Conservation (phyloP, 331 rosid genomes). For the Malus hybrid region DNA sequence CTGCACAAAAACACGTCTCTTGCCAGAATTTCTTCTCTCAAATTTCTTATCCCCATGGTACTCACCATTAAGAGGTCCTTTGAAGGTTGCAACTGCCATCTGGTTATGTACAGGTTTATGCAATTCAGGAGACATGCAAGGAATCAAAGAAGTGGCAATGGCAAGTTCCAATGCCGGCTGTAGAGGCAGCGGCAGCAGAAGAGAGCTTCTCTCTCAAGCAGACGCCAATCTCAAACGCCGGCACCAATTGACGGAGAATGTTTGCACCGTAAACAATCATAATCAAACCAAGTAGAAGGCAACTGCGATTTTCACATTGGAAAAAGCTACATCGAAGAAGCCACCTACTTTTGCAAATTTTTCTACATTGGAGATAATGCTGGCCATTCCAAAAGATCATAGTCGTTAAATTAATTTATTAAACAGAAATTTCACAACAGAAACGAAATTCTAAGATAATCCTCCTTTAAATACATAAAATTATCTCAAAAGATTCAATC, state of each 20-base stretch:
- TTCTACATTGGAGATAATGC: conserved; percentile 13
- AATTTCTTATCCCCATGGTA: conserved; percentile 35
- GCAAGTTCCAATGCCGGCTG: conserved; percentile 42
- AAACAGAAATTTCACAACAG: neutral
- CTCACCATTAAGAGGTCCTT: conserved; percentile 39
- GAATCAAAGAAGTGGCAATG: conserved; percentile 34
- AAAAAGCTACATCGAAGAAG: conserved; percentile 34
- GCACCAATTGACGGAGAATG: conserved; percentile 31
- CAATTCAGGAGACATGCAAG: conserved; percentile 53
- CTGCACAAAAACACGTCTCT: conserved; percentile 80
- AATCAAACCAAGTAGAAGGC: conserved; percentile 30
- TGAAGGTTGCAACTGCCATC: conserved; percentile 54
- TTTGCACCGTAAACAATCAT: conserved; percentile 38
- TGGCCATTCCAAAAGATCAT: conserved; percentile 12
- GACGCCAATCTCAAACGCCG: conserved; percentile 49
- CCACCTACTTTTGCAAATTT: neutral
- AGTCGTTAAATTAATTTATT: neutral
- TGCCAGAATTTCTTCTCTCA: conserved; percentile 56
- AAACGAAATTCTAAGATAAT: neutral
- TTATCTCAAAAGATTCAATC: neutral
- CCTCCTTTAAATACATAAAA: neutral
- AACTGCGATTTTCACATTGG: conserved; percentile 26
- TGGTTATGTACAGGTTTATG: conserved; percentile 29
- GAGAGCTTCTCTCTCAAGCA: conserved; percentile 51
- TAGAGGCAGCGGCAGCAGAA: conserved; percentile 36